phyloP scores from a whole-genome alignment of 257 asterid species.

The Salvia hispanica region DNA sequence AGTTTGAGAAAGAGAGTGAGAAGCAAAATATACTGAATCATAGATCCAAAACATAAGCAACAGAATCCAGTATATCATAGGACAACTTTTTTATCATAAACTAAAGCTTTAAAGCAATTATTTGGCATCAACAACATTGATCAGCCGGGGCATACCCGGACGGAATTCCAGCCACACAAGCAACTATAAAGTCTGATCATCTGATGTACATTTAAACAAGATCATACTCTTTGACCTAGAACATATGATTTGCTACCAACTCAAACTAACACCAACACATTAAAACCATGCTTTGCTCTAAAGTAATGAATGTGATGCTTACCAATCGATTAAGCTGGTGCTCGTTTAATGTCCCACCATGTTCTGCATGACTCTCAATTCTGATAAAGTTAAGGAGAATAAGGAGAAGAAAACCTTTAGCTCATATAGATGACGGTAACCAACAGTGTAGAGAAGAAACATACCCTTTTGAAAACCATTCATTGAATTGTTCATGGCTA shows the following conservation, averaged over 20 bases:
- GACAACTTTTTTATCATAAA: constrained; percentile 3
- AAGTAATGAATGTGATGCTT: constrained; percentile 40
- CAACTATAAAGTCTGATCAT: not conserved
- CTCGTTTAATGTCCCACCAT: constrained; percentile 96
- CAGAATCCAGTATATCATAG: constrained; percentile 4
- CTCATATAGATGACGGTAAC: not conserved
- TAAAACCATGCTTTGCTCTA: constrained; percentile 2
- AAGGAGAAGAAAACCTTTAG: constrained; percentile 28
- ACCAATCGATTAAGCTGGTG: constrained; percentile 99
- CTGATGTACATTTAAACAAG: not conserved
- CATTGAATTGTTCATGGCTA: constrained; percentile 96
- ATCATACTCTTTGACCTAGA: not conserved
- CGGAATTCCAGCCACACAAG: constrained; percentile 13
- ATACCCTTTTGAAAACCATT: constrained; percentile 99
- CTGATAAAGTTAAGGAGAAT: constrained; percentile 48
- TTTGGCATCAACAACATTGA: not conserved
- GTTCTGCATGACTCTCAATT: constrained; percentile 99
- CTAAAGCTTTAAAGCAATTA: constrained; percentile 1
- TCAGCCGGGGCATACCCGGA: constrained; percentile 2
- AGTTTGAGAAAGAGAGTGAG: constrained; percentile 17
- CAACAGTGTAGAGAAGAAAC: constrained; percentile 28
- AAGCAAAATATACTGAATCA: constrained; percentile 26
- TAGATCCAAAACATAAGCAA: constrained; percentile 11
- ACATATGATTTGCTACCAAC: constrained; percentile 1
- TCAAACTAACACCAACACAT: not conserved